Evolutionary conservation across 2,329 filamentous ascomycete species (phyloP).

Genomic region (Diplocarpon mali): DNA sequence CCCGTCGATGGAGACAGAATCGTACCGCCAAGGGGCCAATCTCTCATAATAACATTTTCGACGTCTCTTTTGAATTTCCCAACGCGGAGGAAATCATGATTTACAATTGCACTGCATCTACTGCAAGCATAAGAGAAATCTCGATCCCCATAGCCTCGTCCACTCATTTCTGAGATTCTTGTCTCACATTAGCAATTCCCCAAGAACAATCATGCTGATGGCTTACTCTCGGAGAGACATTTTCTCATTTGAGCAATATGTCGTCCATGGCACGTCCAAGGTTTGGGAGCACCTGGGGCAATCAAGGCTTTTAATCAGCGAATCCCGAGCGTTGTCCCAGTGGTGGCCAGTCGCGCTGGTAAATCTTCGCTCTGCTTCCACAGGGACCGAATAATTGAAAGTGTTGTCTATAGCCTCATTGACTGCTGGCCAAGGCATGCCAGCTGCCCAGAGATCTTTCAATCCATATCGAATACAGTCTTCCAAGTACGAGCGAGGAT

Average conservation of each 20-base stretch:
- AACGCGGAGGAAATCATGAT: slow-evolving; percentile 48
- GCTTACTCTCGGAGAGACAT: slow-evolving; percentile 25
- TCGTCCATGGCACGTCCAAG: slow-evolving; percentile 49
- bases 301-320: slow-evolving; percentile 34
- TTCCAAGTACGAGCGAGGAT: slow-evolving; percentile 63
- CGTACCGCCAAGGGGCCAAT: slow-evolving; percentile 56
- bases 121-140: slow-evolving; percentile 40
- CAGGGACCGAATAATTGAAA: slow-evolving; percentile 44
- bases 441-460: slow-evolving; percentile 45
- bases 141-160: slow-evolving; percentile 50
- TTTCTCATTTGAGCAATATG: slow-evolving; percentile 31
- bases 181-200: slow-evolving; percentile 9
- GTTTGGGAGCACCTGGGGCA: slow-evolving; percentile 43
- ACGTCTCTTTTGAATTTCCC: slow-evolving; percentile 50
- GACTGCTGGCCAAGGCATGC: slow-evolving; percentile 55
- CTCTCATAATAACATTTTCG: slow-evolving; percentile 33
- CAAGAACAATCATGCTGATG: too few relatives aligned
- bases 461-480: slow-evolving; percentile 53
- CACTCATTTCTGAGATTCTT: slow-evolving; percentile 26
- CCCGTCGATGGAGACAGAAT: slow-evolving; percentile 45
- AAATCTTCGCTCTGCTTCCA: slow-evolving; percentile 37
- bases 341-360: slow-evolving; percentile 33
- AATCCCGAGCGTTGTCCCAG: slow-evolving; percentile 51
- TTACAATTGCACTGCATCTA: slow-evolving; percentile 38
- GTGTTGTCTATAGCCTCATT: slow-evolving; percentile 45